A percentile compares a stretch with the other conserved stretches of the same genome.
Evolutionary conservation across 495 filamentous ascomycete genomes (phyloP).

Genomic region (Xylaria scruposa): DNA sequence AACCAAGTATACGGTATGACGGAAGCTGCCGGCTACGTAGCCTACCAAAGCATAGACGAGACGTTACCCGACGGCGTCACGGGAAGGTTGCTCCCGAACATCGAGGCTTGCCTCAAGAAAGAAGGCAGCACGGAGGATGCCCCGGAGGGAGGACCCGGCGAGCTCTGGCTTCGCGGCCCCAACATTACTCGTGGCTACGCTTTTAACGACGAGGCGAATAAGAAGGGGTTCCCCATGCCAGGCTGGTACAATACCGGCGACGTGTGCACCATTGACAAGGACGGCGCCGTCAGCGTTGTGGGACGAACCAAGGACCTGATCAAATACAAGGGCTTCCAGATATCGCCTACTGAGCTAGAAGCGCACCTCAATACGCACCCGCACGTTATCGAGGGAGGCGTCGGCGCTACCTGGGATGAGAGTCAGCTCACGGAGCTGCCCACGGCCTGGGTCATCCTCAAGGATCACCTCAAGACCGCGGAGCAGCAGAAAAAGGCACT

Average conservation of each 20-base stretch:
- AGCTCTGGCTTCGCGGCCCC: constrained; percentile 71
- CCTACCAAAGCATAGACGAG: constrained; percentile 33
- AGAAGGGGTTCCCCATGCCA: constrained; percentile 60
- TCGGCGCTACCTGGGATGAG: constrained; percentile 68
- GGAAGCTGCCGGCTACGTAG: constrained; percentile 39
- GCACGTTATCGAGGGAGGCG: constrained; percentile 70
- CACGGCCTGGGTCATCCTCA: constrained; percentile 69
- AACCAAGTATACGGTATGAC: constrained; percentile 42
- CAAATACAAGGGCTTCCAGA: constrained; percentile 76
- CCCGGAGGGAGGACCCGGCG: constrained; percentile 61
- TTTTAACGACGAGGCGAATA: constrained; percentile 65
- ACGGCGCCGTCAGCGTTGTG: constrained; percentile 66
- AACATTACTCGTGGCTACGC: constrained; percentile 70
- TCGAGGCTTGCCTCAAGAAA: constrained; percentile 37
- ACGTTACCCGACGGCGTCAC: constrained; percentile 29
- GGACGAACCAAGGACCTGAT: constrained; percentile 74
- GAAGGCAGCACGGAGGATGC: constrained; percentile 53
- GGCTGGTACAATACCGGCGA: constrained; percentile 74
- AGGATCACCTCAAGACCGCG: constrained; percentile 47
- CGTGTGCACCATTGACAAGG: constrained; percentile 63
- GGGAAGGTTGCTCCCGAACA: constrained; percentile 33
- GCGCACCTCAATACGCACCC: constrained; percentile 67
- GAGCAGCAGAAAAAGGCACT: constrained; percentile 52
- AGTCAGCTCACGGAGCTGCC: constrained; percentile 71
- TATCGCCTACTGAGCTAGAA: constrained; percentile 77